Evolutionary conservation across 345 rosid species (phyloP).

Genomic region (Brassica napus): Da-Ae NC_063443.1:13470501-13471000

Average conservation of each 20-base stretch:
- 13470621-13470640: slow-evolving; percentile 91
- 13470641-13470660: slow-evolving; percentile 67
- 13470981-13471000: not conserved
- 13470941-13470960: not conserved
- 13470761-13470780: not conserved
- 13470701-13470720: slow-evolving; percentile 98
- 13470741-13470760: slow-evolving; percentile 1
- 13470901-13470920: not conserved
- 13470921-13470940: not conserved
- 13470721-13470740: slow-evolving; percentile 15
- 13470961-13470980: not conserved
- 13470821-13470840: not conserved
- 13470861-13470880: not conserved
- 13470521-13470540: slow-evolving; percentile 83
- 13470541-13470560: slow-evolving; percentile 81
- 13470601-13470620: slow-evolving; percentile 74
- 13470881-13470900: not conserved
- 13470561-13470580: slow-evolving; percentile 81
- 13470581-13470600: slow-evolving; percentile 85
- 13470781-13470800: not conserved
- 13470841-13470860: not conserved
- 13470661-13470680: slow-evolving; percentile 52
- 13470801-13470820: not conserved
- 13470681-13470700: slow-evolving; percentile 78
- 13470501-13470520: slow-evolving; percentile 98